A percentile compares a stretch with the other conserved stretches of the same genome.
Conservation (phyloP, 1,139 yeast species). For the Debaryomyces coudertii region DNA sequence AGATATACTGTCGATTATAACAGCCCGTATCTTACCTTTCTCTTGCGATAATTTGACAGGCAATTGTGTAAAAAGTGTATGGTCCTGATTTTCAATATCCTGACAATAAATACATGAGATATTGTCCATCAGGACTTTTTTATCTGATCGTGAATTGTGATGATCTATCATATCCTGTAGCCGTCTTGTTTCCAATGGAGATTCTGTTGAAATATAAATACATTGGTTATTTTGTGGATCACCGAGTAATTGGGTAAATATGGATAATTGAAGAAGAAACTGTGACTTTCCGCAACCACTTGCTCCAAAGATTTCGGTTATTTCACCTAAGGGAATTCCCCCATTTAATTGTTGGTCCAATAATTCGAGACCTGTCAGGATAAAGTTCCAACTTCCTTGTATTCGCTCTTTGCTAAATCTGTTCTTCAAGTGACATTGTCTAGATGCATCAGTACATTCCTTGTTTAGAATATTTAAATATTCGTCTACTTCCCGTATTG, state of each 20-base stretch:
- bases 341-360: constrained; percentile 66
- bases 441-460: constrained; percentile 19
- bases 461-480: constrained; percentile 36
- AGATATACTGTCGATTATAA: constrained; percentile 83
- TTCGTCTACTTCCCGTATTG: constrained; percentile 48
- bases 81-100: constrained; percentile 75
- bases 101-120: constrained; percentile 66
- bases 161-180: constrained; percentile 36
- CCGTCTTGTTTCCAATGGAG: constrained; percentile 67
- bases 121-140: constrained; percentile 45
- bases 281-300: constrained; percentile 88
- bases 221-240: constrained; percentile 37
- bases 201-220: constrained; percentile 77
- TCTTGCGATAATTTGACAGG: constrained; percentile 56
- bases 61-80: constrained; percentile 69
- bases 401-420: constrained; percentile 4
- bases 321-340: constrained; percentile 66
- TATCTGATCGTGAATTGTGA: constrained; percentile 23
- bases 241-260: constrained; percentile 55
- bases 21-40: constrained; percentile 46
- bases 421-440: constrained; percentile 7
- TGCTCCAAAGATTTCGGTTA: constrained; percentile 84
- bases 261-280: constrained; percentile 63
- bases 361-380: constrained; percentile 62
- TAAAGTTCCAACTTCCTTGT: constrained; percentile 12